Evolutionary conservation across 2,329 filamentous ascomycete species (phyloP).

Genomic region (Penicillium verrucosum): DNA sequence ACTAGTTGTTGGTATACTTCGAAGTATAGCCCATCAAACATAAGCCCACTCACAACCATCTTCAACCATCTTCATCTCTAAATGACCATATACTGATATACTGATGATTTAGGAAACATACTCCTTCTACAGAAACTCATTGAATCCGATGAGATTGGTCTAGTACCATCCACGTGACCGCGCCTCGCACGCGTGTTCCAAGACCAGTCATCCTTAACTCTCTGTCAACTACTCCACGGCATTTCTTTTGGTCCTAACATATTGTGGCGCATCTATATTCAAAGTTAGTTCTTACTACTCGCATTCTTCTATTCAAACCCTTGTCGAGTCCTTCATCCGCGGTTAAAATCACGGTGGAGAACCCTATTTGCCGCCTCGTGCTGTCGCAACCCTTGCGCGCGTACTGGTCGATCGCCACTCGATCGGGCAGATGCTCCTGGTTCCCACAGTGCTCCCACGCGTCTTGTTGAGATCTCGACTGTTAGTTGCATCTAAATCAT

Average conservation of each 20-base stretch:
- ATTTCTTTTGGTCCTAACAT: constrained; percentile 4
- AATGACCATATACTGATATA: background rate
- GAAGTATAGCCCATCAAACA: background rate
- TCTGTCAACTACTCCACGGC: background rate
- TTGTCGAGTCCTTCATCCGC: background rate
- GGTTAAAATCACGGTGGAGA: background rate
- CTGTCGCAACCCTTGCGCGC: constrained; percentile 20
- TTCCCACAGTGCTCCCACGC: constrained; percentile 9
- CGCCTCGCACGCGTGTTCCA: constrained; percentile 31
- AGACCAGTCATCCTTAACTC: constrained; percentile 12
- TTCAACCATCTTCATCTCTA: background rate
- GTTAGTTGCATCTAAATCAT: constrained; percentile 12
- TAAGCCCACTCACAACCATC: background rate
- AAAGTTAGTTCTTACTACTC: background rate
- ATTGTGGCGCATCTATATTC: constrained; percentile 1
- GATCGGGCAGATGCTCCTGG: constrained; percentile 20
- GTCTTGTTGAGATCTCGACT: constrained; percentile 15
- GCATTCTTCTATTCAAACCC: background rate
- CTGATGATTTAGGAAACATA: background rate
- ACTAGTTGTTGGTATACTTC: background rate
- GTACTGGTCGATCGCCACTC: constrained; percentile 25
- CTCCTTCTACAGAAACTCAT: background rate
- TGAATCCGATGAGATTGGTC: background rate
- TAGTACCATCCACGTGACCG: constrained; percentile 31
- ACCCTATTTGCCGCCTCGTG: constrained; percentile 22